Conservation (phyloP, 345 rosid genomes). For the Euclidium syriacum region DNA sequence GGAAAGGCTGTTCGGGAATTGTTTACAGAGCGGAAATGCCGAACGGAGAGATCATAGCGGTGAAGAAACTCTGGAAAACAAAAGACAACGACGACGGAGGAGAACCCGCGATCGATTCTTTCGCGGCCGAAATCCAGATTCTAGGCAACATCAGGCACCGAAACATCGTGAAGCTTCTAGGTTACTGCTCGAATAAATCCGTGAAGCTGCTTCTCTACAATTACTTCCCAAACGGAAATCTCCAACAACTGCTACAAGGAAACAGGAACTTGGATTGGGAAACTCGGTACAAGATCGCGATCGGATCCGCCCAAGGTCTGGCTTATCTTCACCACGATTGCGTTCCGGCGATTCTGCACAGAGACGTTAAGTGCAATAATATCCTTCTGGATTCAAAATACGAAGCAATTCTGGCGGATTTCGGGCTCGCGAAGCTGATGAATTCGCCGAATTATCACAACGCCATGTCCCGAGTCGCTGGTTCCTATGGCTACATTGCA, state of each 20-base stretch:
- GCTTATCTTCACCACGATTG: conserved; percentile 96
- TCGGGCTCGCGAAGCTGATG: conserved; percentile 87
- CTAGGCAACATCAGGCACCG: conserved; percentile 85
- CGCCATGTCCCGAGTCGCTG: conserved; percentile 83
- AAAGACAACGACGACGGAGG: conserved; percentile 46
- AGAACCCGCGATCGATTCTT: conserved; percentile 59
- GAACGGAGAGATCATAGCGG: conserved; percentile 69
- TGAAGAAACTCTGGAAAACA: conserved; percentile 85
- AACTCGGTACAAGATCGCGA: conserved; percentile 81
- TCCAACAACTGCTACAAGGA: conserved; percentile 64
- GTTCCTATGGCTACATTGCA: conserved; percentile 92
- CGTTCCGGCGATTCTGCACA: conserved; percentile 76
- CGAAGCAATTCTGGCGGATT: conserved; percentile 85
- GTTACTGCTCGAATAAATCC: conserved; percentile 80
- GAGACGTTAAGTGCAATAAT: conserved; percentile 92
- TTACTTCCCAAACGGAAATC: conserved; percentile 76
- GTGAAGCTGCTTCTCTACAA: conserved; percentile 86
- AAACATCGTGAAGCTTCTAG: conserved; percentile 82
- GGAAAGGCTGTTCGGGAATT: conserved; percentile 91
- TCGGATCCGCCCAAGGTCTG: conserved; percentile 87
- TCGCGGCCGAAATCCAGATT: conserved; percentile 89
- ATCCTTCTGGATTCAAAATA: conserved; percentile 78
- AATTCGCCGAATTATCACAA: conserved; percentile 66
- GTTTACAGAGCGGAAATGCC: conserved; percentile 90
- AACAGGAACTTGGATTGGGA: conserved; percentile 85